Base-by-base conservation (phyloP, 257 asterid genomes). In the Scutellaria galericulata region DNA sequence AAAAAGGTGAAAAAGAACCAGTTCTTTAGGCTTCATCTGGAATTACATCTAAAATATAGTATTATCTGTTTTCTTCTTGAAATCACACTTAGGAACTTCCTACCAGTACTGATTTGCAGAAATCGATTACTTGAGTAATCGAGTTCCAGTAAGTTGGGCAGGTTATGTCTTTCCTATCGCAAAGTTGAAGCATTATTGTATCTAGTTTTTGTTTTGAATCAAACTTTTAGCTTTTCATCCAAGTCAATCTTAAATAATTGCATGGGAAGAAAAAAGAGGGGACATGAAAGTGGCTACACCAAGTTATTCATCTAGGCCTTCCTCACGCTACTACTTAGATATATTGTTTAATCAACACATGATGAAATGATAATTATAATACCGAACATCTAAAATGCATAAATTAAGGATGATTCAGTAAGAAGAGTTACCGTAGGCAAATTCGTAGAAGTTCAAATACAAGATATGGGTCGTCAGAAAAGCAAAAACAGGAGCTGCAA, bases 401-500 rank as follows among this genome's bases (percentile, higher is more conserved):
- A 68, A 24, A 64, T 9, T 31, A 51, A 59, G 59, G 18, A 10
- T 50, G 27, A 15, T 11, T 42, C 35, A 69, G 46, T 12, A 52
- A 62, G 64, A 66, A 46, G 47, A 66, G 50, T 80, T 81, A 91
- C 97, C 96, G 57, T 77, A 77, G 81, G 89, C 88, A 56, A 91
- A 73, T 11, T 82, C 74, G 51, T 86, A 91, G 73, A 87, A 82
- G 82, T 91, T 91, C 79, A 93, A 51, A 75, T 83, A 93, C 84
- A 93, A 78, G 79, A 93, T 86, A 72, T 93, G 97, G 62, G 95
- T 89, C 7, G 80, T 74, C 78, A 86, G 72, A 41, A 93, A 86
- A 58, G 96, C 97, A 52, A 87, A 63, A 41, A 90, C 41, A 1
- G 96, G 98, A 74, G 97, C 93, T 14, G 93, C 85, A 81, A 90